These are phyloP conservation scores for Fusarium caatingaense DNA, from an alignment of 2,329 filamentous ascomycete genomes.

Conservation along the genomic window DNA sequence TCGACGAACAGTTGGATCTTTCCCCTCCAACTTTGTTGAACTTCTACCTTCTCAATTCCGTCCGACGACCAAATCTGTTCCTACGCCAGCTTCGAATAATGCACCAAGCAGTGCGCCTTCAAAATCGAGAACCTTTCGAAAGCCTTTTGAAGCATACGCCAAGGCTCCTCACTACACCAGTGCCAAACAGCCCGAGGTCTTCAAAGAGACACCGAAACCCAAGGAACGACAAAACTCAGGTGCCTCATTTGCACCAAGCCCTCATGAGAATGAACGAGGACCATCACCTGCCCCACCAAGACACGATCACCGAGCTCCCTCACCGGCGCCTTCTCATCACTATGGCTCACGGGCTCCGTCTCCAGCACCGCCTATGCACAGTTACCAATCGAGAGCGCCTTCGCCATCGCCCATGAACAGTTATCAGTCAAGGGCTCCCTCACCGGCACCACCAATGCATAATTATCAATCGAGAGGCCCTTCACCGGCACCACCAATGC, in stretches of 20 bases:
- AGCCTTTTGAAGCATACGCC: constrained; percentile 74
- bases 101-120: constrained; percentile 62
- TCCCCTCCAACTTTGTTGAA: constrained; percentile 97
- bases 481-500: constrained; percentile 37
- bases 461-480: constrained; percentile 9
- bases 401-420: constrained; percentile 37
- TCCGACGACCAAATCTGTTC: constrained; percentile 73
- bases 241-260: constrained; percentile 50
- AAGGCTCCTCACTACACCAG: constrained; percentile 75
- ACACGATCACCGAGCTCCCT: constrained; percentile 42
- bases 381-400: constrained; percentile 21
- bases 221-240: constrained; percentile 56
- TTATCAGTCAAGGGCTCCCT: constrained; percentile 47
- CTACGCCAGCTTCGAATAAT: constrained; percentile 66
- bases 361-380: constrained; percentile 40
- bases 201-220: constrained; percentile 58
- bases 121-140: constrained; percentile 73
- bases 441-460: constrained; percentile 41
- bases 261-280: constrained; percentile 40
- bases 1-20: constrained; percentile 88
- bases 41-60: constrained; percentile 87
- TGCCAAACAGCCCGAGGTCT: constrained; percentile 69
- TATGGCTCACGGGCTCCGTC: constrained; percentile 50
- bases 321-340: constrained; percentile 47
- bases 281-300: constrained; percentile 43